Evolutionary conservation across 163 green algal species (phyloP), one percentile per base, ranked within the genome.

Genomic region (Chlorella variabilis): DNA sequence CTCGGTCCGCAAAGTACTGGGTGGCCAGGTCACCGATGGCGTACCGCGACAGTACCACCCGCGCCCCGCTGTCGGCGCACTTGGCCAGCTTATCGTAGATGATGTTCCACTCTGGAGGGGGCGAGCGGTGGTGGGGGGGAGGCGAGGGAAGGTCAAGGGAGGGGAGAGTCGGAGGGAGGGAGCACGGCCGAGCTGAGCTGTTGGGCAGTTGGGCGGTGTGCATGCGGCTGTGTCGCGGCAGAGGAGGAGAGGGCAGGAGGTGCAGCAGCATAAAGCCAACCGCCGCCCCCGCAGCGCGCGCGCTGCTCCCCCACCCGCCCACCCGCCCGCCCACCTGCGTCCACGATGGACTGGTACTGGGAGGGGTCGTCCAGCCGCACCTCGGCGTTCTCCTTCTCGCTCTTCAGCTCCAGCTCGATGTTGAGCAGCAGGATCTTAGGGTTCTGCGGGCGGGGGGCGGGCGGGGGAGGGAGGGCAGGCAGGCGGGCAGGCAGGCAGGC

Each of bases 11-110:
- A 89, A 99, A 99, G 90, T 98, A 99, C 89, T 99, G 96, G 2
- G 97, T 99, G 45, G 87, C 97, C 68, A 99, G 92, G 90, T 99
- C 97, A 31, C 97, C 97, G 34, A 98, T 98, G 48, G 95, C 96
- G 39, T 99, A 90, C 4, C 96, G 81, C 20, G 91, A 97, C 42
- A 98, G 90, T 38, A 99, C 94, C 49, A 99, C 93, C 79, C 97
- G 94, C 56, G 96, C 96, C 11, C 96, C 95, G 45, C 81, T 93
- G 23, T 88, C 87, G 1, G 95, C 95, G 79, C 94, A 98, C 81
- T 95, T 94, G 58, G 94, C 91, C 49, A 99, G 93, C 91, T 99
- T 99, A 71, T 97, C 92, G 83, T 99, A 99, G 70, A 99, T 99
- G 87, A 99, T 98, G 92, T 98, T 98, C 97, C 97, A 99, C 89